Base-by-base conservation (phyloP, 495 filamentous ascomycete species). In the Talaromyces borbonicus region DNA sequence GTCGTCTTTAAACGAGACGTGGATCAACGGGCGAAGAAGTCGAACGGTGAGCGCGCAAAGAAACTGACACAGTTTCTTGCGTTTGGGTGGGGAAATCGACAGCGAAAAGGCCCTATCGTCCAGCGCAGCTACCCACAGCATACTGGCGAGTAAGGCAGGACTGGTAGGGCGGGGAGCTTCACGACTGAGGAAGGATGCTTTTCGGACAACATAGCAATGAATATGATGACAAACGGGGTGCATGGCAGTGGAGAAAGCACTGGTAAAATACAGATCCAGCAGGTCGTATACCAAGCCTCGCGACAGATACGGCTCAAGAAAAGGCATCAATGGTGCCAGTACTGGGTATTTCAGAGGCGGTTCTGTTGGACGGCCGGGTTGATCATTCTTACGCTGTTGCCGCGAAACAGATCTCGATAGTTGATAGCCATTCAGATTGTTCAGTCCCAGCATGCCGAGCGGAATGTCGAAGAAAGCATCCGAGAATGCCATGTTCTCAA, bases 41-140 rank as follows among this genome's bases (percentile, higher is more conserved):
- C 79, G 79, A 48, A 95, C 83, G 4, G 89, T 95, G 48, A 95
- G 74, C 49, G 94, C 88, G 15, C 93, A 78, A 1, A 96, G 70
- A 60, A 87, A 92, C 60, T 93, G 87, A 62, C 88, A 95, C 48
- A 93, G 83, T 56, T 87, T 87, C 53, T 84, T 83, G 16, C 90
- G 74, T 37, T 88, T 86, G 11, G 85, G 84, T 2, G 90, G 90
- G 23, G 88, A 80, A 43, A 87, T 83, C 14, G 87, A 87, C 47
- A 96, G 64, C 52, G 87, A 88, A 48, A 88, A 80, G 6, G 89
- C 86, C 58, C 94, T 84, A 61, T 89, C 89, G 36, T 92, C 94
- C 56, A 94, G 84, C 11, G 87, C 87, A 14, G 86, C 87, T 19
- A 95, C 86, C 88, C 88, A 96, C 14, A 95, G 80, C 84, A 95